Evolutionary conservation across 495 filamentous ascomycete species (phyloP), one percentile per base, ranked within the genome.

Genomic region (Alectoria sarmentosa): DNA sequence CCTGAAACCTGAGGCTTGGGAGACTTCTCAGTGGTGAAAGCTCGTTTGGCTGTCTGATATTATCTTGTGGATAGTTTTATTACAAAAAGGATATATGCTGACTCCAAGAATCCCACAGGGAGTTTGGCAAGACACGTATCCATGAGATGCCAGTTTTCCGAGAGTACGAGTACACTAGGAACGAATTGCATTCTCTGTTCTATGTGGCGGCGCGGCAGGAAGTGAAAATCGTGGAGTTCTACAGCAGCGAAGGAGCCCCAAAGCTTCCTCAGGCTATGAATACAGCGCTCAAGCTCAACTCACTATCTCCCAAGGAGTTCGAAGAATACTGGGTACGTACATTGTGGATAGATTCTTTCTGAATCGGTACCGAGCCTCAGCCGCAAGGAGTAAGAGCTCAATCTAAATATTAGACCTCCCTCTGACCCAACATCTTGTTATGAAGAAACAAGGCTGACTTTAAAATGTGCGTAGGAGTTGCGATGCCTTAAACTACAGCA

Each of bases 121-220:
- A 63, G 19, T 41, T 2, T 38, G 52, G 62, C 26, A 63, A 58
- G 62, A 34, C 21, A 1, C 52, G n/a, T 28, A 7, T 63, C 34
- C 52, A 63, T 14, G 44, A 28, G 13, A 63, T 63, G 48, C 21
- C 61, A 10, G 4, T 32, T 30, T 54, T 63, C 11, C 61, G 61
- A 23, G 23, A 56, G 28, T 63, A 56, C 38, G 61, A 63, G 34
- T 42, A 39, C 38, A 37, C n/a, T 1, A 63, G 61, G 37, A n/a
- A 5, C 37, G n/a, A 15, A 23, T 17, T 58, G 23, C 32, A 56
- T 8, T 48, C 21, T 30, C 13, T 63, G 11, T 28, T 54, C 32
- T 39, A 10, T 39, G 21, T 38, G 21, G 32, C n/a, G 5, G 28
- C 38, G 5, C 48, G 49, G 23, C n/a, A 39, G 26, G 46, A 56